Percentiles rank a stretch among this genome's conserved stretches.
These are phyloP conservation scores for Byssoonygena ceratinophila DNA, from an alignment of 2,329 filamentous ascomycete species.

Conservation along the genomic window DNA sequence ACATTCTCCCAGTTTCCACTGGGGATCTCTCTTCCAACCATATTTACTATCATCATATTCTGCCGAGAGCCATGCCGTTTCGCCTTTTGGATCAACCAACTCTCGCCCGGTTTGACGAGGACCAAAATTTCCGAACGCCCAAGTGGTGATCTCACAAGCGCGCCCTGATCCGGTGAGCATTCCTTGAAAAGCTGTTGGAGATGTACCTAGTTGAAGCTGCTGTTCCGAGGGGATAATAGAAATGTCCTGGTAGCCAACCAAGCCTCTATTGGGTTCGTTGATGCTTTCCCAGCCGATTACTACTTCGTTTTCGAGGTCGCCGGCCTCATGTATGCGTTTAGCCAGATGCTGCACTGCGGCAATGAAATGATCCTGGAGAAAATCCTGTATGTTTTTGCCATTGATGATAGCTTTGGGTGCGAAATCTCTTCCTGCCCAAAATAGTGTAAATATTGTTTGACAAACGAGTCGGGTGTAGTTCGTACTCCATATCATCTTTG, in stretches of 20 bases:
- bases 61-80: slow-evolving; percentile 70
- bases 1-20: slow-evolving; percentile 88
- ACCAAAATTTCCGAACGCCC: slow-evolving; percentile 87
- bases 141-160: slow-evolving; percentile 79
- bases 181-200: slow-evolving; percentile 87
- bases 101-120: slow-evolving; percentile 78
- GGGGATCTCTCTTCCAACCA: slow-evolving; percentile 76
- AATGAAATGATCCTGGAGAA: slow-evolving; percentile 77
- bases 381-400: slow-evolving; percentile 92
- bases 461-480: slow-evolving; percentile 84
- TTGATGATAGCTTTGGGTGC: slow-evolving; percentile 93
- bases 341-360: slow-evolving; percentile 71
- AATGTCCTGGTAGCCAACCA: slow-evolving; percentile 74
- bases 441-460: slow-evolving; percentile 86
- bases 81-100: slow-evolving; percentile 78
- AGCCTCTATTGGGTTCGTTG: slow-evolving; percentile 86
- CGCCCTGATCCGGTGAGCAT: slow-evolving; percentile 84
- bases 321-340: slow-evolving; percentile 74
- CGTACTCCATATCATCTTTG: slow-evolving; percentile 99
- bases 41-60: slow-evolving; percentile 79
- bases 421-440: slow-evolving; percentile 83
- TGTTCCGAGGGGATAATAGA: slow-evolving; percentile 74
- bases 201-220: slow-evolving; percentile 82
- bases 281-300: slow-evolving; percentile 94
- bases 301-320: slow-evolving; percentile 73